Percentiles rank a stretch among this genome's conserved stretches.
Evolutionary conservation across 2,329 filamentous ascomycete species (phyloP).

Genomic region (Pseudogymnoascus sp.): DNA sequence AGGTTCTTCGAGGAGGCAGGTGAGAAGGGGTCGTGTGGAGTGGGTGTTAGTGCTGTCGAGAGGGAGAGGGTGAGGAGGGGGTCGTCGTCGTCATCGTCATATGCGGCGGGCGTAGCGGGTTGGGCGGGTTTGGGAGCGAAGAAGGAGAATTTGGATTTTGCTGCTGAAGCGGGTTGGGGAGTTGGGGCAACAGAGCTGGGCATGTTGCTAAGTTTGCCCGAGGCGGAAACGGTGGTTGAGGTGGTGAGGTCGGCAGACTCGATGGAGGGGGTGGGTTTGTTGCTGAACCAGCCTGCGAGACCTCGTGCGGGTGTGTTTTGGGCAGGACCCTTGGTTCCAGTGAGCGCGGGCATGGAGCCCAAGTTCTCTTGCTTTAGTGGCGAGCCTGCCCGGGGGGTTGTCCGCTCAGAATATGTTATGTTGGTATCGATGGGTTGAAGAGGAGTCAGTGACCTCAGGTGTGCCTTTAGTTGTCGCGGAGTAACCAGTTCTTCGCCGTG

Average conservation of each 20-base stretch:
- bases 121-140: background rate
- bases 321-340: background rate
- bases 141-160: background rate
- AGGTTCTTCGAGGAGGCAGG: constrained; percentile 54
- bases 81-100: background rate
- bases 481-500: background rate
- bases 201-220: background rate
- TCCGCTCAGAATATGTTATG: background rate
- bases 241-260: background rate
- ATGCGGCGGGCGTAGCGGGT: background rate
- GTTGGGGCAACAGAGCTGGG: background rate
- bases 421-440: background rate
- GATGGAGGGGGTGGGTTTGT: background rate
- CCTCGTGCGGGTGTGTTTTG: background rate
- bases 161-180: background rate
- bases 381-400: background rate
- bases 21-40: constrained; percentile 45
- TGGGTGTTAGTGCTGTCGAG: constrained; percentile 22
- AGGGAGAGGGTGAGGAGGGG: background rate
- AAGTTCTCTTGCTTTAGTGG: background rate
- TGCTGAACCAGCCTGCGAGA: background rate
- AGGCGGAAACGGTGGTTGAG: background rate
- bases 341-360: background rate
- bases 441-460: background rate
- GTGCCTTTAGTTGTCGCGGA: background rate